phyloP scores from a whole-genome alignment of 441 rosid species.

The Kokia cookei region DNA sequence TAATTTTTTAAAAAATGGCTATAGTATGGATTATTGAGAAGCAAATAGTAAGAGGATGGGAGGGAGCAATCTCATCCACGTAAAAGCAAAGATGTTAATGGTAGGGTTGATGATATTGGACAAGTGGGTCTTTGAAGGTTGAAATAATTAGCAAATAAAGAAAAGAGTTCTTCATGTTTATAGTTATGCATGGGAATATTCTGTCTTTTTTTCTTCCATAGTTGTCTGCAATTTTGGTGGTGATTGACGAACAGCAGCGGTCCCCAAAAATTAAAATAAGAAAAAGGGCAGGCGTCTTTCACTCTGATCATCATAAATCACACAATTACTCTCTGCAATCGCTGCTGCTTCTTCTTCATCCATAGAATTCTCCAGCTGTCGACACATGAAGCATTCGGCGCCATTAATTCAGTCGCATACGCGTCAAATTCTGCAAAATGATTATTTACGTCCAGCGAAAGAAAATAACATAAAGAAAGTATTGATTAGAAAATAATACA shows the following conservation, averaged over 20 bases:
- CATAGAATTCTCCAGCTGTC: constrained; percentile 18
- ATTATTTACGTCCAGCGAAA: no score
- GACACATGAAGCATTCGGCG: constrained; percentile 5
- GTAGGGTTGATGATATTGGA: constrained; percentile 6
- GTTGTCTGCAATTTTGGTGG: background rate
- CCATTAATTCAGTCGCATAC: background rate
- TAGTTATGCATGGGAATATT: constrained; percentile 5
- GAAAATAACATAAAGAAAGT: background rate
- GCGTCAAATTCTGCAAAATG: constrained; percentile 1
- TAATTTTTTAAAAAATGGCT: no score
- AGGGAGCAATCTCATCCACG: constrained; percentile 5
- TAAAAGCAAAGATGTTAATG: background rate
- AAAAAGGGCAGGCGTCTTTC: no score
- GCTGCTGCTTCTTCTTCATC: background rate
- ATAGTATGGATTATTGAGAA: background rate
- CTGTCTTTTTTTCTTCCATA: background rate
- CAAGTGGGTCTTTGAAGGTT: constrained; percentile 8
- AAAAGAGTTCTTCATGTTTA: constrained; percentile 6
- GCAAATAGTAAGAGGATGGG: background rate
- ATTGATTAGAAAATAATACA: no score
- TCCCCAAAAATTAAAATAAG: no score
- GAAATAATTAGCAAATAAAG: background rate
- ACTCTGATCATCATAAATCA: background rate
- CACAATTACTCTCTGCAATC: constrained; percentile 17
- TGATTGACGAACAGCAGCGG: background rate